Conservation (phyloP, 2,329 filamentous ascomycete species). For the Colletotrichum tanaceti region DNA sequence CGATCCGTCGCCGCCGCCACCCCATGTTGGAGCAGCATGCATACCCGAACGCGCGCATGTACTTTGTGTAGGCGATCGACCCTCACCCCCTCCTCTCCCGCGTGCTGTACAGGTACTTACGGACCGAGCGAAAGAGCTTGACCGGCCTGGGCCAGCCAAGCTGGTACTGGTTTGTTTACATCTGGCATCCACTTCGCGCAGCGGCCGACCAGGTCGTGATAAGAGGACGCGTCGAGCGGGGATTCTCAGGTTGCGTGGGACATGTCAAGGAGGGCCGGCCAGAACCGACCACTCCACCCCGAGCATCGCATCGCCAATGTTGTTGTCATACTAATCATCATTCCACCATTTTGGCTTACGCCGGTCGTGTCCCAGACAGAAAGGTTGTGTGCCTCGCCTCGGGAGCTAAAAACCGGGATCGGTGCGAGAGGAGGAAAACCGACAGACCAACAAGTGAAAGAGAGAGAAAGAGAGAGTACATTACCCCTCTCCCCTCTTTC, state of each 20-base stretch:
- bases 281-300: neutral
- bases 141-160: slow-evolving; percentile 14
- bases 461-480: too few relatives aligned
- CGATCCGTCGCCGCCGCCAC: slow-evolving; percentile 39
- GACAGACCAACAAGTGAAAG: neutral
- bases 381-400: slow-evolving; percentile 38
- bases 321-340: slow-evolving; percentile 32
- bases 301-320: slow-evolving; percentile 22
- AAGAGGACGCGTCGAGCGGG: slow-evolving; percentile 22
- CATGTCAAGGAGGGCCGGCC: slow-evolving; percentile 22
- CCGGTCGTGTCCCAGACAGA: slow-evolving; percentile 37
- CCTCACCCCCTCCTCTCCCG: slow-evolving; percentile 27
- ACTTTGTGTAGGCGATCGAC: slow-evolving; percentile 33
- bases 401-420: slow-evolving; percentile 37
- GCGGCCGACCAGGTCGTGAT: slow-evolving; percentile 22
- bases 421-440: neutral
- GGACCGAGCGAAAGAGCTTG: slow-evolving; percentile 2
- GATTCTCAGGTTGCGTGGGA: slow-evolving; percentile 15
- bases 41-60: slow-evolving; percentile 39
- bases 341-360: slow-evolving; percentile 34
- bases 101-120: too few relatives aligned
- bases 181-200: slow-evolving; percentile 33
- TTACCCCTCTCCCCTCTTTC: neutral
- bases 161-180: slow-evolving; percentile 25
- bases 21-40: slow-evolving; percentile 39